Evolutionary conservation across 768 basidiomycete species (phyloP).

Genomic region (Lepiota venenata): DNA sequence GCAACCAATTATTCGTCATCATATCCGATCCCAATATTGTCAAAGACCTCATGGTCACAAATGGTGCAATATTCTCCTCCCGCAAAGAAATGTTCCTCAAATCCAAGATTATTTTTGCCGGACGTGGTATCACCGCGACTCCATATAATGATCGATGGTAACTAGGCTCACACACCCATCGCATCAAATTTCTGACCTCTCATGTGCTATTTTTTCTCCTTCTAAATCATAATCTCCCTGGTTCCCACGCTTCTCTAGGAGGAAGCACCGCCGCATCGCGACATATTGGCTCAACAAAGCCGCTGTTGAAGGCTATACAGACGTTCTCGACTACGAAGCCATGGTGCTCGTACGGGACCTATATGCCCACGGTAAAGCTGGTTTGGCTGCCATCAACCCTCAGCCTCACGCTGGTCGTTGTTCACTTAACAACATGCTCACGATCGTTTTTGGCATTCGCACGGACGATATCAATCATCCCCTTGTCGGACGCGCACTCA

Average conservation of each 20-base stretch:
- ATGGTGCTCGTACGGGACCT: constrained; percentile 34
- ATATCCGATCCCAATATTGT: constrained; percentile 41
- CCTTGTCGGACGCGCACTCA: constrained; percentile 31
- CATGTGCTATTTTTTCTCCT: too few relatives aligned
- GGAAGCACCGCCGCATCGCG: constrained; percentile 40
- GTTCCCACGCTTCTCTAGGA: constrained; percentile 21
- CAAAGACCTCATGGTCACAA: constrained; percentile 41
- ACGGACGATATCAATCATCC: constrained; percentile 35
- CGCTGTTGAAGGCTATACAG: constrained; percentile 32
- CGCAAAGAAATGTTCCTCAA: constrained; percentile 45
- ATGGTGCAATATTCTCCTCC: constrained; percentile 43
- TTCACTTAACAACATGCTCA: constrained; percentile 42
- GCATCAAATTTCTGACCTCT: not conserved
- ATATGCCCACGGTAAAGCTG: constrained; percentile 28
- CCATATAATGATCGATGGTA: constrained; percentile 42
- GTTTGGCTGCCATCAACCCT: constrained; percentile 33
- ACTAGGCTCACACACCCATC: not conserved
- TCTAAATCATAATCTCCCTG: too few relatives aligned
- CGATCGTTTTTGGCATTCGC: constrained; percentile 38
- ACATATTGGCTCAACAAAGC: constrained; percentile 26
- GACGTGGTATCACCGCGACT: constrained; percentile 41
- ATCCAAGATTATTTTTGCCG: constrained; percentile 38
- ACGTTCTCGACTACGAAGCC: constrained; percentile 37
- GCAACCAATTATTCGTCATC: constrained; percentile 44
- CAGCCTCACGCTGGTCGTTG: constrained; percentile 36